Evolutionary conservation across 306 rosid genomes (phyloP).

Genomic region (Lablab purpureus): DNA sequence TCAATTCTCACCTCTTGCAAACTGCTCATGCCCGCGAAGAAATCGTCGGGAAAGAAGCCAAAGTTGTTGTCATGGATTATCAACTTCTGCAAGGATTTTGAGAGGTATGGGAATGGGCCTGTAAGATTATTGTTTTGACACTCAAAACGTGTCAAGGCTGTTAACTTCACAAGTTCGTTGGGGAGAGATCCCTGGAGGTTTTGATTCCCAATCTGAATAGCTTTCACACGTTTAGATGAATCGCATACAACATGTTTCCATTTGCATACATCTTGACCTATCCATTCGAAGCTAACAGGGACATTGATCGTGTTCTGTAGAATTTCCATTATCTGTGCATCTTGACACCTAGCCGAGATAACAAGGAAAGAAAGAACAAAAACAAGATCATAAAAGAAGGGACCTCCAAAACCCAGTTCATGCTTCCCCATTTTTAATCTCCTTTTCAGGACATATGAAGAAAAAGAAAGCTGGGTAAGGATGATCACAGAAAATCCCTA

Average conservation of each 20-base stretch:
- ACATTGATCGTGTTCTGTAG: conserved; percentile 50
- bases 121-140: conserved; percentile 59
- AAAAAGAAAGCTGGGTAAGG: background rate
- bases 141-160: conserved; percentile 56
- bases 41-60: conserved; percentile 57
- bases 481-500: conserved; percentile 7
- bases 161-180: conserved; percentile 50
- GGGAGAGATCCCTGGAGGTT: conserved; percentile 74
- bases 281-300: conserved; percentile 59
- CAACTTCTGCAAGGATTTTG: conserved; percentile 47
- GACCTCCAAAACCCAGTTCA: conserved; percentile 45
- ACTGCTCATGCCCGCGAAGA: conserved; percentile 56
- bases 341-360: conserved; percentile 45
- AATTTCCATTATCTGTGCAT: conserved; percentile 57
- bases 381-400: background rate
- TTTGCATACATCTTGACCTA: conserved; percentile 56
- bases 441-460: background rate
- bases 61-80: conserved; percentile 63
- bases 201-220: conserved; percentile 63
- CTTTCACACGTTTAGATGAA: conserved; percentile 38
- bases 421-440: conserved; percentile 47
- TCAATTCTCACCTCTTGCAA: conserved; percentile 56
- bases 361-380: conserved; percentile 2
- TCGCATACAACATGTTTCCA: conserved; percentile 61
- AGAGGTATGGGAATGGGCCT: conserved; percentile 70